Percentiles rank a stretch among this genome's conserved stretches.
Conservation (phyloP, 257 asterid species). For the Forsythia viridissima region DNA sequence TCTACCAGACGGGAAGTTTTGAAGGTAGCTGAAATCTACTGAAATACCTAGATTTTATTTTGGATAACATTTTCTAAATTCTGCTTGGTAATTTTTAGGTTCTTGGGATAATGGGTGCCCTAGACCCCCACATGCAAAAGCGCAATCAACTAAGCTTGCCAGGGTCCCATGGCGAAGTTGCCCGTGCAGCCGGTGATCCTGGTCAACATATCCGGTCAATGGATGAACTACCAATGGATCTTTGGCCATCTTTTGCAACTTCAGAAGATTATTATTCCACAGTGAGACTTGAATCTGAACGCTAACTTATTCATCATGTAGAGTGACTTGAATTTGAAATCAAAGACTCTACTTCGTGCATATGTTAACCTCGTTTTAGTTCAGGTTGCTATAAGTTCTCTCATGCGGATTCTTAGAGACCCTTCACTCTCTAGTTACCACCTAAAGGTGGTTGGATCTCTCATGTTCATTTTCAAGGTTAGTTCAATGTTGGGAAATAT, state of each 20-base stretch:
- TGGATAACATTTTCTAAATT: conserved; percentile 19
- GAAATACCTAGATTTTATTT: conserved; percentile 18
- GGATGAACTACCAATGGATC: conserved; percentile 93
- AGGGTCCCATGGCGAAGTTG: conserved; percentile 94
- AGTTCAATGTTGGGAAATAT: conserved; percentile 22
- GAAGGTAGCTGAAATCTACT: conserved; percentile 59
- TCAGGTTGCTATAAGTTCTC: conserved; percentile 98
- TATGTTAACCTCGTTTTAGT: conserved; percentile 26
- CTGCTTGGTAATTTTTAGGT: conserved; percentile 53
- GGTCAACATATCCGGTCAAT: conserved; percentile 81
- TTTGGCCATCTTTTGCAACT: conserved; percentile 98
- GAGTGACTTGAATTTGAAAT: conserved; percentile 8
- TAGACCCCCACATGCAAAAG: conserved; percentile 94
- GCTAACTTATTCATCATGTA: conserved; percentile 17
- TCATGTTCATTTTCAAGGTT: conserved; percentile 97
- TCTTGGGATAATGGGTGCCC: conserved; percentile 99
- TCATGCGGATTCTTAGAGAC: conserved; percentile 95
- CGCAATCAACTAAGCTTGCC: conserved; percentile 81
- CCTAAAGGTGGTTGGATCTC: conserved; percentile 97
- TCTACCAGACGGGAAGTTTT: conserved; percentile 95
- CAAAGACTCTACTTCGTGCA: conserved; percentile 18
- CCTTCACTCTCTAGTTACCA: conserved; percentile 97
- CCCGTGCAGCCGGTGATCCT: conserved; percentile 77
- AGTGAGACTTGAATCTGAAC: conserved; percentile 51
- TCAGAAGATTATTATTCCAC: conserved; percentile 98